Base-by-base conservation (phyloP, 2,329 filamentous ascomycete genomes). In the Nemania sp. region DNA sequence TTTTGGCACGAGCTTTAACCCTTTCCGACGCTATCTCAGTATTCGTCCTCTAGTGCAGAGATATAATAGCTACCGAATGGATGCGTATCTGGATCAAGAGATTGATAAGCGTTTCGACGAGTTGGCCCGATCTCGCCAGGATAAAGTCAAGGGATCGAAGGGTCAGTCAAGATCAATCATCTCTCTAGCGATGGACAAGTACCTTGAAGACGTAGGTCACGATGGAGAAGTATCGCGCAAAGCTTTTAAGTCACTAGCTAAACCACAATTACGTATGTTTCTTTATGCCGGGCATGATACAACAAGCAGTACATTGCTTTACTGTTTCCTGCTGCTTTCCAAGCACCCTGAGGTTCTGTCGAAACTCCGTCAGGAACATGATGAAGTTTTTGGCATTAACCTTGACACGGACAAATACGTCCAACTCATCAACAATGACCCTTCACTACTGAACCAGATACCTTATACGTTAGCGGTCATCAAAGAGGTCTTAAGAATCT, bases 251-350 rank as follows among this genome's bases (percentile, higher is more conserved):
- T 23, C 37, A 17, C 30, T 55, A 19, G 59, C 53, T 2, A 61
- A 51, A 15, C 51, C 52, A 11, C 64, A 66, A 6, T 34, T 66
- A 0, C 59, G 61, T 2, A 43, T 61, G 34, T 66, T 67, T 43
- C 51, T 85, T 5, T 81, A 81, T 14, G 84, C 84, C 1, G 84
- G 84, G 2, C 83, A 85, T 61, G 84, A 88, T 59, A 86, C 84
- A 0, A 84, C 80, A n/a, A 79, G 77, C 23, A 82, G 84, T 40
- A 82, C 78, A 6, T 67, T 82, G 1, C 72, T 73, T 20, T 83
- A 79, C 64, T 68, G 75, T 6, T 71, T 77, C 30, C 74, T 77
- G 61, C 70, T 81, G 55, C 70, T 70, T 6, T 61, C 58, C 2
- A 9, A 48, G 17, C 56, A 68, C 6, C 60, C 62, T 1, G 50